Evolutionary conservation across 345 rosid genomes (phyloP), one percentile per base, ranked within the genome.

Genomic region (Eucalyptus sp.): DNA sequence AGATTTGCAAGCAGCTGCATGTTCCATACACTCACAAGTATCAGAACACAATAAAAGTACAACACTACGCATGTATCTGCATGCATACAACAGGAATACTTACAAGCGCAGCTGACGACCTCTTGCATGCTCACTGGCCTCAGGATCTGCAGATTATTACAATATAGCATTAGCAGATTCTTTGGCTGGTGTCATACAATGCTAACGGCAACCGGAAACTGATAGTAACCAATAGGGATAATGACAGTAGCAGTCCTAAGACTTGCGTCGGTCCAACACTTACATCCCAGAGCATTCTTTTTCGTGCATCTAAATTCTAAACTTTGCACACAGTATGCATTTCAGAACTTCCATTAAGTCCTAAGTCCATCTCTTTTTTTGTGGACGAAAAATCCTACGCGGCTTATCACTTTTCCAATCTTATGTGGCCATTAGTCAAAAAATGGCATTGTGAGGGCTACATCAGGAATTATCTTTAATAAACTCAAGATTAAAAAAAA

Each of bases 101-200:
- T 92, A 98, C 99, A 98, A 98, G 15, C 95, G 97, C 92, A 98
- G 88, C 89, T 96, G 98, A 64, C 96, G 97, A 66, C 98, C 99
- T 89, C 92, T 94, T 41, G 98, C 97, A 91, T 84, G 91, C 91
- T 94, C 94, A 89, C 89, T 89, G 87, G 98, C 97, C 92, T 95
- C 98, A 33, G 98, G 96, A 88, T 98, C 99, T 98, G 95, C 41
- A 62, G 91, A 44, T 92, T 89, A 79, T 31, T 90, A 92, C 62
- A 43, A 88, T 90, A 88, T 66, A 90, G 86, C 27, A 76, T 76
- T 43, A 76, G 83, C 48, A 20, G 29, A 76, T 37, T 76, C 7
- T 76, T 37, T 41, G 8, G 83, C 8, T 37, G 29, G 48, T 76
- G 27, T 37, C 48, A 71, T 41, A 76, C 14, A 37, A 76, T 41